phyloP scores from a whole-genome alignment of 371 early-diverging fungal species.

The Capillidium rhysosporum region DNA sequence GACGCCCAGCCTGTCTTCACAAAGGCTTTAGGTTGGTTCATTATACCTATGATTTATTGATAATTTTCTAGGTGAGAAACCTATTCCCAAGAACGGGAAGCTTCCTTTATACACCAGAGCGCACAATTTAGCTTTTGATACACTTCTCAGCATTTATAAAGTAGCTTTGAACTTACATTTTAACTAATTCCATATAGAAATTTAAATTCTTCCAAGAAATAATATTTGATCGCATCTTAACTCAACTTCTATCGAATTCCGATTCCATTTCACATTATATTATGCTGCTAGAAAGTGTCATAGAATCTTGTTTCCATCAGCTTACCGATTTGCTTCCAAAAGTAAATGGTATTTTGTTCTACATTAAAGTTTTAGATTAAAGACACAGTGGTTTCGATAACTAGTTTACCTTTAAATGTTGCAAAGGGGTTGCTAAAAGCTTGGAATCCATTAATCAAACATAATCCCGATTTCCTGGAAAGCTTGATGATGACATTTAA shows the following conservation, averaged over 20 bases:
- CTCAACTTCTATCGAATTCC: not conserved
- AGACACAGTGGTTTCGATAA: not conserved
- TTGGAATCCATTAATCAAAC: slow-evolving; percentile 3
- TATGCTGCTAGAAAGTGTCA: not conserved
- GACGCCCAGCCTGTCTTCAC: not conserved
- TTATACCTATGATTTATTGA: not conserved
- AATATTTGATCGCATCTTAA: not conserved
- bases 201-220: not conserved
- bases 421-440: slow-evolving; percentile 1
- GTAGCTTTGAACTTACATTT: not conserved
- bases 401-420: not conserved
- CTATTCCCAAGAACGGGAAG: not conserved
- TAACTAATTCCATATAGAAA: not conserved
- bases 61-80: not conserved
- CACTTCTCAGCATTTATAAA: not conserved
- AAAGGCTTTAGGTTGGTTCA: not conserved
- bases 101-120: not conserved
- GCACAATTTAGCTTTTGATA: not conserved
- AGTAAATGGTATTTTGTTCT: not conserved
- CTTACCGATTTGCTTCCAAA: not conserved
- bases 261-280: slow-evolving; percentile 3
- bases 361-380: not conserved
- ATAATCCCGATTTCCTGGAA: not conserved
- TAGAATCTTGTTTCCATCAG: slow-evolving; percentile 1
- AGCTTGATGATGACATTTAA: not conserved